Conservation (phyloP, 106 monocot genomes). For the Narthecium ossifragum region DNA sequence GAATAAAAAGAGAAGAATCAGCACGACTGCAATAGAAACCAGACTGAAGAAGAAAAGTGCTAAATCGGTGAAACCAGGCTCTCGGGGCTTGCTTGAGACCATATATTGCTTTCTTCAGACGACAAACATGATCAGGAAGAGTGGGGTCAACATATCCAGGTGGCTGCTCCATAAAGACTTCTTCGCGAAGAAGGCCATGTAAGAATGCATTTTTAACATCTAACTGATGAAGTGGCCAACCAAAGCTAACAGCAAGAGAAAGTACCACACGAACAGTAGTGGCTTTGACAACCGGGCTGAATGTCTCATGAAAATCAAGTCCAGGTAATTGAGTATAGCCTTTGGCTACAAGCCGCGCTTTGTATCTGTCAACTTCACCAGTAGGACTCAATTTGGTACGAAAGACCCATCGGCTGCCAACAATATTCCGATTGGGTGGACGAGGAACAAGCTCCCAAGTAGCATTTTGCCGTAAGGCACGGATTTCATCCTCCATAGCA, state of each 20-base stretch:
- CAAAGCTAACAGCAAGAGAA: background rate
- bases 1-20: background rate
- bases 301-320: background rate
- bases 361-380: background rate
- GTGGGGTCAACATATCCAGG: background rate
- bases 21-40: background rate
- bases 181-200: background rate
- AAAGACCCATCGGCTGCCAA: background rate
- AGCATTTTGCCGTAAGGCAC: background rate
- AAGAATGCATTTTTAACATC: background rate
- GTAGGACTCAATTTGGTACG: background rate
- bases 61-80: background rate
- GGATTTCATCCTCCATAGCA: background rate
- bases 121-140: background rate
- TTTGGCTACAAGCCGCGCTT: background rate
- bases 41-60: background rate
- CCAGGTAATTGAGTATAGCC: background rate
- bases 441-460: background rate
- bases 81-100: background rate
- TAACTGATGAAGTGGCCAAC: background rate
- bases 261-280: background rate
- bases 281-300: background rate
- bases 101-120: background rate
- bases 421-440: background rate
- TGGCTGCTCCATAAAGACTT: background rate